Percentiles rank a stretch among this genome's conserved stretches.
Conservation (phyloP, 2,329 filamentous ascomycete species). For the Fusarium dimerum region DNA sequence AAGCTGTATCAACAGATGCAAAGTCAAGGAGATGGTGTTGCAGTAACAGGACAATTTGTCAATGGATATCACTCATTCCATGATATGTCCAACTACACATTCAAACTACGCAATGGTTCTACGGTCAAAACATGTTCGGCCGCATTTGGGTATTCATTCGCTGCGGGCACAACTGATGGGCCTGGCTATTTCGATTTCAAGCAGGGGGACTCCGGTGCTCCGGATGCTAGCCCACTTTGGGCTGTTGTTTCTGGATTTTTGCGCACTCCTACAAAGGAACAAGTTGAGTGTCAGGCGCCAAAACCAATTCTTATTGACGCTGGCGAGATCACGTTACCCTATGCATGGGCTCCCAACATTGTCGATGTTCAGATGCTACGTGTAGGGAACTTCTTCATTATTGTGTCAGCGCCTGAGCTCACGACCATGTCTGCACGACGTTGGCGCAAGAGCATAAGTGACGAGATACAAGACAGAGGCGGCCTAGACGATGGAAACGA, state of each 20-base stretch:
- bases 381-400: slow-evolving; percentile 80
- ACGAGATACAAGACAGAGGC: slow-evolving; percentile 43
- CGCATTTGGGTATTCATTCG: slow-evolving; percentile 88
- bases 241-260: slow-evolving; percentile 70
- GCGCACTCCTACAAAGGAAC: slow-evolving; percentile 60
- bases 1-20: neutral
- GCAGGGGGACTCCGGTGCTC: slow-evolving; percentile 75
- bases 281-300: slow-evolving; percentile 73
- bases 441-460: slow-evolving; percentile 76
- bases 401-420: slow-evolving; percentile 83
- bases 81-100: slow-evolving; percentile 75
- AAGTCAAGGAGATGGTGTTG: neutral
- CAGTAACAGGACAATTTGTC: slow-evolving; percentile 49
- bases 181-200: slow-evolving; percentile 93
- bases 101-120: slow-evolving; percentile 72
- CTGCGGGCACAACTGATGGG: slow-evolving; percentile 88
- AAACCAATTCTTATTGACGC: slow-evolving; percentile 90
- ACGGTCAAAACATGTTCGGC: slow-evolving; percentile 77
- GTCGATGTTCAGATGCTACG: slow-evolving; percentile 86
- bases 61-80: slow-evolving; percentile 85
- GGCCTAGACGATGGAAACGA: slow-evolving; percentile 43
- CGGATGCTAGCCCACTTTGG: slow-evolving; percentile 76
- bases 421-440: slow-evolving; percentile 85
- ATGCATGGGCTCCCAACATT: slow-evolving; percentile 87
- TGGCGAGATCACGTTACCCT: slow-evolving; percentile 75